Evolutionary conservation across 108 stramenopile species (phyloP).

Genomic region (Mediolabrus comicus): DNA sequence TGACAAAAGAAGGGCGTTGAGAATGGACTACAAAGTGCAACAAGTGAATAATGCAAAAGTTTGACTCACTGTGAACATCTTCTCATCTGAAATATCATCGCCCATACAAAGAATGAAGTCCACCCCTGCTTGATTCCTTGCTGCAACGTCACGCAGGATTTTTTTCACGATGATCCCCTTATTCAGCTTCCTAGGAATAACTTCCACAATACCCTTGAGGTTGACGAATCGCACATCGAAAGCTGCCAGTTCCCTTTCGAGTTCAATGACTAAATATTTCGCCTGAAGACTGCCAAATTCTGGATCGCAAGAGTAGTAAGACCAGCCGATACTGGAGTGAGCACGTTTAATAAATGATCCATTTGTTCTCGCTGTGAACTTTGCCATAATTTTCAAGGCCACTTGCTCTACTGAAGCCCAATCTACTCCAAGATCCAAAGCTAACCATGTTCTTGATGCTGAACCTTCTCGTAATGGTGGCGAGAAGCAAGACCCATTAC

Average conservation of each 20-base stretch:
- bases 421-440: slow-evolving; percentile 61
- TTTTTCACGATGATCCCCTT: slow-evolving; percentile 48
- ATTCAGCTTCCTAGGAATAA: slow-evolving; percentile 38
- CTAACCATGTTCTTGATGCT: slow-evolving; percentile 17
- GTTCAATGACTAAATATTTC: slow-evolving; percentile 55
- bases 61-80: slow-evolving; percentile 55
- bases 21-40: no score
- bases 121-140: slow-evolving; percentile 15
- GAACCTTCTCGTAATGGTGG: slow-evolving; percentile 16
- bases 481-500: slow-evolving; percentile 61
- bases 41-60: neutral
- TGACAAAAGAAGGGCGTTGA: no score
- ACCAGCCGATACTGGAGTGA: slow-evolving; percentile 65
- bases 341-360: slow-evolving; percentile 43
- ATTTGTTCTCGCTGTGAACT: slow-evolving; percentile 63
- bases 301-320: slow-evolving; percentile 74
- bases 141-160: slow-evolving; percentile 29
- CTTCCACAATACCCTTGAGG: slow-evolving; percentile 43
- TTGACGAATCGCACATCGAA: slow-evolving; percentile 61
- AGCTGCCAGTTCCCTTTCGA: slow-evolving; percentile 53
- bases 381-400: slow-evolving; percentile 43
- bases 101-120: slow-evolving; percentile 63
- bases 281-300: slow-evolving; percentile 81
- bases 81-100: slow-evolving; percentile 65
- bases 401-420: slow-evolving; percentile 45